These are phyloP conservation scores for Groenewaldozyma auringiensis DNA, from an alignment of 1,139 yeast species.

Conservation along the genomic window DNA sequence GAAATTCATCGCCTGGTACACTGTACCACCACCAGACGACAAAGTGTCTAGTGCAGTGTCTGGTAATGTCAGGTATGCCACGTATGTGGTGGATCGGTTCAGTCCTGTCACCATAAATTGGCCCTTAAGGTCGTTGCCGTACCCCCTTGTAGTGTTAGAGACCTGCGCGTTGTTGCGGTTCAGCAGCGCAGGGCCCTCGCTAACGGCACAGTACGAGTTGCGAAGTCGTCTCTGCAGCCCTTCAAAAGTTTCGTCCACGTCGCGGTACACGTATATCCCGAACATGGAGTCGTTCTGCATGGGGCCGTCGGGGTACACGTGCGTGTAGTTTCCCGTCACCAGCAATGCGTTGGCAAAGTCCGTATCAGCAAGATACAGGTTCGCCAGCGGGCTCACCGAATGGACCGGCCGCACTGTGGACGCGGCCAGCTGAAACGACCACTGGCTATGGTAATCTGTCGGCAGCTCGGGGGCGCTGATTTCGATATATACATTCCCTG, in stretches of 20 bases:
- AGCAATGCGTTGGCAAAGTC: constrained; percentile 67
- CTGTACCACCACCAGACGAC: constrained; percentile 39
- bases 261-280: constrained; percentile 31
- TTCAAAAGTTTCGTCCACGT: constrained; percentile 13
- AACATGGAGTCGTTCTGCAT: constrained; percentile 17
- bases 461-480: constrained; percentile 17
- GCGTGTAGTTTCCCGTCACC: constrained; percentile 46
- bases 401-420: constrained; percentile 60
- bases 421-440: constrained; percentile 56
- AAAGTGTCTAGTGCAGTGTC: constrained; percentile 12
- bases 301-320: constrained; percentile 15
- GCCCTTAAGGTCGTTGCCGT: constrained; percentile 38
- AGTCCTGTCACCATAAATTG: constrained; percentile 59
- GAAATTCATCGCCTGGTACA: constrained; percentile 54
- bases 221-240: constrained; percentile 29
- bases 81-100: constrained; percentile 53
- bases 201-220: constrained; percentile 69
- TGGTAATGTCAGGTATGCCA: constrained; percentile 58
- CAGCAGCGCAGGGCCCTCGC: constrained; percentile 33
- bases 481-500: constrained; percentile 14
- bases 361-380: constrained; percentile 60
- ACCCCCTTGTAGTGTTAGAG: constrained; percentile 43
- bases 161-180: constrained; percentile 34
- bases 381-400: constrained; percentile 58
- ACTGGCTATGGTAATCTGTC: constrained; percentile 14